phyloP scores from a whole-genome alignment of 257 asterid species.

The Leonotis leonurus region DNA sequence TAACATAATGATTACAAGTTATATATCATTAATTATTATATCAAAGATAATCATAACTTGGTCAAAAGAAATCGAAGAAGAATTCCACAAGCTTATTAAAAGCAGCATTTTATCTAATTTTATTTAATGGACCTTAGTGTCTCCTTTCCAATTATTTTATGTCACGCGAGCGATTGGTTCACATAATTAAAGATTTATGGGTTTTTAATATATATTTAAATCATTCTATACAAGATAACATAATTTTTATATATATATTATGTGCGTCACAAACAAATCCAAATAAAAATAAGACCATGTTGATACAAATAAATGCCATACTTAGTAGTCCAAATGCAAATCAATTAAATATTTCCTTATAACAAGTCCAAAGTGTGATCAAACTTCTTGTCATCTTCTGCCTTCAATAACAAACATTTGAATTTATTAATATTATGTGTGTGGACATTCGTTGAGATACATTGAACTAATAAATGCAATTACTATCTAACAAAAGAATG shows the following conservation, averaged over 20 bases:
- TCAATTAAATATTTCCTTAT: background rate
- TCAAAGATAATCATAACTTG: conserved; percentile 25
- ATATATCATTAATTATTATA: too few relatives aligned
- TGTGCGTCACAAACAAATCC: too few relatives aligned
- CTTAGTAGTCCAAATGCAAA: background rate
- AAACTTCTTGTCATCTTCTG: conserved; percentile 11
- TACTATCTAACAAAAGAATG: conserved; percentile 20
- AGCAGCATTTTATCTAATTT: conserved; percentile 1
- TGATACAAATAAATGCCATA: background rate
- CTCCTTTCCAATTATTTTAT: conserved; percentile 13
- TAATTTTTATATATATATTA: too few relatives aligned
- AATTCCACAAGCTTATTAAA: background rate
- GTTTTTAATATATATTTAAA: background rate
- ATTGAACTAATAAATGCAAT: conserved; percentile 18
- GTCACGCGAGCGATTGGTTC: conserved; percentile 18
- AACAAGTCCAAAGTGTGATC: background rate
- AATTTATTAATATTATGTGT: conserved; percentile 5
- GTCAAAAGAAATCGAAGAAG: conserved; percentile 15
- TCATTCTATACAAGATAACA: background rate
- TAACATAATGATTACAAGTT: conserved; percentile 21
- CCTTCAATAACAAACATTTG: background rate
- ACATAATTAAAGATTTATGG: conserved; percentile 13
- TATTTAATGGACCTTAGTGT: background rate
- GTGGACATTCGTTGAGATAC: conserved; percentile 20
- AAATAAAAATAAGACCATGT: too few relatives aligned